Base-by-base conservation (phyloP, 495 filamentous ascomycete genomes). In the Tuber calosporum region DNA sequence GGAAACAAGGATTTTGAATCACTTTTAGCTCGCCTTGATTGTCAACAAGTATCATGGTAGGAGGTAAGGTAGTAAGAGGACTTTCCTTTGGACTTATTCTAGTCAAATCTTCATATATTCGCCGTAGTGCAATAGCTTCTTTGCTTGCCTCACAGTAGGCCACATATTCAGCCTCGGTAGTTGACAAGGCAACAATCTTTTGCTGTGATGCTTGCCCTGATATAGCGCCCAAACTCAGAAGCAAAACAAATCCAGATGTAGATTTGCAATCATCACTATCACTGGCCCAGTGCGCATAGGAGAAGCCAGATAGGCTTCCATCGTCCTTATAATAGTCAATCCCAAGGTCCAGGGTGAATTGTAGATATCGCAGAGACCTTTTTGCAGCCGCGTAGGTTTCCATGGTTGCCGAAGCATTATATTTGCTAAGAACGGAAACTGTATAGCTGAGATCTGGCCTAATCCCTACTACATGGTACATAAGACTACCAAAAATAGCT, bases 1-100 rank as follows among this genome's bases (percentile, higher is more conserved):
- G 43, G n/a, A 42, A 17, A 13, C 9, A 38, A 38, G 37, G 37
- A 38, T 38, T 38, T 38, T 38, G 37, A 45, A 45, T 45, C 0
- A 45, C 17, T 17, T 68, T 68, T 20, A 72, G 15, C n/a, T 34
- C 71, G 8, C 71, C 71, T 20, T 68, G n/a, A 13, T 68, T 68
- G 53, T 72, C 71, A 66, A 53, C 19, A 9, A 13, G 34, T 11
- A 72, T 68, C 2, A 22, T 45, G 0, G 42, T 45, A 20, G 42
- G 1, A 20, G 42, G 42, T 19, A 45, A 5, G 19, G 19, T 1
- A 45, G 42, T 0, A 20, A 4, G 17, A 5, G 42, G 6, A 45
- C 42, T 45, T 45, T 13, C 19, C 17, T 22, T 45, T 45, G 2
- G 1, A 22, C 1, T 22, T 45, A 53, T 53, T 0, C 2, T 53